Evolutionary conservation across 169 alveolate genomes (phyloP), one percentile per base, ranked within the genome.

Genomic region (Amoebophrya sp.): DNA sequence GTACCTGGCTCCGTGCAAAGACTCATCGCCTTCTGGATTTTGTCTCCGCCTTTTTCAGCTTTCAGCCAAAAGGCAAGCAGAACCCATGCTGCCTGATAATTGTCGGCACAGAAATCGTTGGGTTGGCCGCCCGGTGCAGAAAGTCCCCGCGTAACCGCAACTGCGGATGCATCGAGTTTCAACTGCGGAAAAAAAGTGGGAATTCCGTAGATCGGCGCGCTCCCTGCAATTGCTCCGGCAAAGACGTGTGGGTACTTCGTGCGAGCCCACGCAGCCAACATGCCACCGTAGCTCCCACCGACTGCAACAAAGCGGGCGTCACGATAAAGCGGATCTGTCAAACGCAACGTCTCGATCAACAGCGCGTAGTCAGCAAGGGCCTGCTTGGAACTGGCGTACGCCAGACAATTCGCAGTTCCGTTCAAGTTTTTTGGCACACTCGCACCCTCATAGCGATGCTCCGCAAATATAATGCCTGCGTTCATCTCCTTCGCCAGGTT

Each of bases 231-330:
- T 65, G 96, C 95, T 24, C 96, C 97, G 77, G 94, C 93, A 47
- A 95, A 38, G 36, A 90, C 40, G 40, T 94, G 93, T 6, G 97
- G 97, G 91, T 93, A 95, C 91, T 95, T 95, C 95, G 93, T 90
- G 92, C 97, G 93, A 41, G 94, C 33, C 96, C 96, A 95, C 6
- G 95, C 93, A 78, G 97, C 97, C 6, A 95, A 92, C 97, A 95
- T 95, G 40, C 97, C 97, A 18, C 97, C 97, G 90, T 95, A 95
- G 39, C 53, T 29, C 0, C 92, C 92, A 0, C 92, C 92, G 12
- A 90, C 29, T 33, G 92, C 92, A 89, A 90, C 54, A 33, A 77
- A n/a, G 0, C 34, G 40, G 39, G 83, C 54, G 1, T 89, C 24
- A 1, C 26, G 1, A 36, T 40, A 36, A 23, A 0, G 53, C 91